These are phyloP conservation scores for Dictyostelium capitatum DNA, from an alignment of 78 protist species.

Conservation along the genomic window DNA sequence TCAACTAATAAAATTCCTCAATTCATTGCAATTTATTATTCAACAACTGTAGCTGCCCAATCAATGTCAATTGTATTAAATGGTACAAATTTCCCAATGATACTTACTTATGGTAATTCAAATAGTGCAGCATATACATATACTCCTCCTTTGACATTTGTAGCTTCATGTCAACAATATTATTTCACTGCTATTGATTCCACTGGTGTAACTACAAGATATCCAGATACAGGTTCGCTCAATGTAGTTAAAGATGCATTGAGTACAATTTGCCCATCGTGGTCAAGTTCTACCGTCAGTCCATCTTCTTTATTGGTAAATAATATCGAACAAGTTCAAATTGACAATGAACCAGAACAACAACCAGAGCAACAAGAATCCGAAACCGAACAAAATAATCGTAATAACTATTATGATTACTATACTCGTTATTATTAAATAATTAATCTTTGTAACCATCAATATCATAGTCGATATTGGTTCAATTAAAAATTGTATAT, in stretches of 20 bases:
- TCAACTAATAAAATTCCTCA: neutral
- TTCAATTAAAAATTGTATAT: too few species aligned
- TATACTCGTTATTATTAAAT: too few species aligned
- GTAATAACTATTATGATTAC: too few species aligned
- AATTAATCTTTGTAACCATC: too few species aligned
- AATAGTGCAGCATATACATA: neutral
- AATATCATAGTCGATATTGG: too few species aligned
- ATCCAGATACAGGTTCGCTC: constrained; percentile 51
- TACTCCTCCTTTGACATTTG: neutral
- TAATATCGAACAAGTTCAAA: too few species aligned
- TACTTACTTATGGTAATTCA: neutral
- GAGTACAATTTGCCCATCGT: neutral
- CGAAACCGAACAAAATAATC: too few species aligned
- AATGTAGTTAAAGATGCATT: neutral
- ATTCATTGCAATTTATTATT: constrained; percentile 4
- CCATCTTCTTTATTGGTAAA: neutral
- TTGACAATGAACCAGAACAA: too few species aligned
- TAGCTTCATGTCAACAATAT: constrained; percentile 6
- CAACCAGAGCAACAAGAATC: too few species aligned
- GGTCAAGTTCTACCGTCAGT: neutral
- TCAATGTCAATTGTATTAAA: neutral
- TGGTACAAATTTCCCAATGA: neutral
- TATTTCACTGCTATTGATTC: neutral
- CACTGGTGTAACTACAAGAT: neutral
- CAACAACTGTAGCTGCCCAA: too few species aligned